phyloP scores from a whole-genome alignment of 2,329 filamentous ascomycete genomes.

The Hypoxylon sp. region DNA sequence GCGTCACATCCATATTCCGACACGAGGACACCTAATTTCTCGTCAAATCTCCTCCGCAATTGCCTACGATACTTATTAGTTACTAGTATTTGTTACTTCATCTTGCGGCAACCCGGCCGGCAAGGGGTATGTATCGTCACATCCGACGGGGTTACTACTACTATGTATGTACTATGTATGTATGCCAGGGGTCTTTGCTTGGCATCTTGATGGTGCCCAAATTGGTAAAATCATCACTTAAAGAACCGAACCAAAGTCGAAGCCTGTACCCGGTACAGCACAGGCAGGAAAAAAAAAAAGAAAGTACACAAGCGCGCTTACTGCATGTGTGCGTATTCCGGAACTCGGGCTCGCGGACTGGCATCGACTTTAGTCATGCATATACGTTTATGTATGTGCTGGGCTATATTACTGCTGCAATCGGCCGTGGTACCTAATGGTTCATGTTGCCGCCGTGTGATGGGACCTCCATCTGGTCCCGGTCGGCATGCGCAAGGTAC shows the following conservation, averaged over 20 bases:
- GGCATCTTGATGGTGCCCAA: constrained; percentile 39
- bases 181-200: constrained; percentile 37
- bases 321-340: constrained; percentile 38
- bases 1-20: constrained; percentile 34
- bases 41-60: constrained; percentile 18
- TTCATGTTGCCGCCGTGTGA: constrained; percentile 43
- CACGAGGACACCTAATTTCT: constrained; percentile 29
- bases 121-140: constrained; percentile 33
- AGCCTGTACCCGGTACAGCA: background rate
- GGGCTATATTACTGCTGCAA: constrained; percentile 43
- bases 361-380: constrained; percentile 44
- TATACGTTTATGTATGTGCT: constrained; percentile 46
- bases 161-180: too few species aligned
- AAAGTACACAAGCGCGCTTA: constrained; percentile 26
- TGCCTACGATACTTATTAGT: constrained; percentile 19
- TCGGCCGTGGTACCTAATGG: constrained; percentile 42
- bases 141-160: constrained; percentile 24
- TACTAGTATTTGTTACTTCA: constrained; percentile 29
- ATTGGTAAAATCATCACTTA: constrained; percentile 34
- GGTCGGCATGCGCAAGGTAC: constrained; percentile 37
- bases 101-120: constrained; percentile 29
- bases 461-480: constrained; percentile 40
- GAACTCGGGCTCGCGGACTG: constrained; percentile 45
- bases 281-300: constrained; percentile 10
- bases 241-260: constrained; percentile 15